phyloP scores from a whole-genome alignment of 1,139 yeast genomes.

The Diutina pseudorugosa region DNA sequence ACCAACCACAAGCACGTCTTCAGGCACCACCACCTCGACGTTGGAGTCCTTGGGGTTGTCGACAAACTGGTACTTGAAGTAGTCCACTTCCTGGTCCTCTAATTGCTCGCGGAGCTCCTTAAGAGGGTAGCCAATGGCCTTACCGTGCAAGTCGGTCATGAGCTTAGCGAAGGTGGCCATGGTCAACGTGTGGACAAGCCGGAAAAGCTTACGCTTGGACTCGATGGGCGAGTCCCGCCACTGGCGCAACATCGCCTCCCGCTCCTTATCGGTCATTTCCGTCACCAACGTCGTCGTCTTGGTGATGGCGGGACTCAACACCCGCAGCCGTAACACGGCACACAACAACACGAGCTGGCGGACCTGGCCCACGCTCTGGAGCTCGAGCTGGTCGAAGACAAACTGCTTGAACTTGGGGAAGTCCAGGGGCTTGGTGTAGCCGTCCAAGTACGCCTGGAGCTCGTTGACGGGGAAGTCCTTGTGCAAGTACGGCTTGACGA shows the following conservation, averaged over 20 bases:
- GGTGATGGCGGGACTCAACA: conserved; percentile 26
- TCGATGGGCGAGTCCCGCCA: conserved; percentile 30
- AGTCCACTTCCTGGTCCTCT: conserved; percentile 17
- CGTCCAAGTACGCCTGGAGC: conserved; percentile 21
- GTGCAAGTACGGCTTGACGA: conserved; percentile 17
- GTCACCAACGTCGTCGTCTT: conserved; percentile 21
- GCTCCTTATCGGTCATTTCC: conserved; percentile 25
- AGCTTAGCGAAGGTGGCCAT: conserved; percentile 14
- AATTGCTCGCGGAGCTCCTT: conserved; percentile 18
- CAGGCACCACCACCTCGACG: not conserved
- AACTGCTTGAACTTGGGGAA: conserved; percentile 16
- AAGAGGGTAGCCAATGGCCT: conserved; percentile 25
- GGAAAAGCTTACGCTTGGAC: conserved; percentile 19
- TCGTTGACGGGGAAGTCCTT: conserved; percentile 18
- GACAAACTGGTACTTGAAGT: conserved; percentile 13
- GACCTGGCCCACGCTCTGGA: conserved; percentile 11
- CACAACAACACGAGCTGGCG: conserved; percentile 16
- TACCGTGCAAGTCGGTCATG: conserved; percentile 23
- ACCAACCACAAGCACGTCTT: conserved; percentile 39
- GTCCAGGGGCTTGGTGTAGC: conserved; percentile 20
- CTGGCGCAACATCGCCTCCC: conserved; percentile 16
- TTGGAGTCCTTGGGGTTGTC: not conserved
- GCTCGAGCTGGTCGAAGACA: conserved; percentile 10
- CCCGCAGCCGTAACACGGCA: conserved; percentile 18
- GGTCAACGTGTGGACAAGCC: conserved; percentile 15